Percentiles rank a stretch among this genome's conserved stretches.
phyloP scores from a whole-genome alignment of 352 stramenopile species.

The Lagenidium giganteum region DNA sequence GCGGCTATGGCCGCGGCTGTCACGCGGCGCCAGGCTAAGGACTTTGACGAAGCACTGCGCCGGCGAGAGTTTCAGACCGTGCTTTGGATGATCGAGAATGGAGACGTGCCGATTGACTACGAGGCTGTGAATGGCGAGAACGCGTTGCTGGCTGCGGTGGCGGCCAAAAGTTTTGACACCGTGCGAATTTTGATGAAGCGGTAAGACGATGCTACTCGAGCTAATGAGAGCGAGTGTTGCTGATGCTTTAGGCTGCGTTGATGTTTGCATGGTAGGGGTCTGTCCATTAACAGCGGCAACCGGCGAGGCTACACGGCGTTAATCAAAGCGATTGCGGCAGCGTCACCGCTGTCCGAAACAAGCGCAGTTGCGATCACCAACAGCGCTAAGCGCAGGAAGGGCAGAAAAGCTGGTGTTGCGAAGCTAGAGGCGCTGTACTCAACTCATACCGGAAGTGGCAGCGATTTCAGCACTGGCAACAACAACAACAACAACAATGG shows the following conservation, averaged over 20 bases:
- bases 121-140: slow-evolving; percentile 58
- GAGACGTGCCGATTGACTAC: slow-evolving; percentile 32
- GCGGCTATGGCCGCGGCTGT: no score
- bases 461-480: slow-evolving; percentile 1
- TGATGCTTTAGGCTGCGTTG: not conserved
- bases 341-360: slow-evolving; percentile 20
- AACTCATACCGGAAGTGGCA: no score
- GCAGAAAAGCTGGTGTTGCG: no score
- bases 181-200: slow-evolving; percentile 37
- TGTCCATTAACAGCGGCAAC: slow-evolving; percentile 50
- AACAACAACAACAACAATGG: slow-evolving; percentile 9
- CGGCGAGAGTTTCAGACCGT: slow-evolving; percentile 52
- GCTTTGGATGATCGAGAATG: slow-evolving; percentile 71
- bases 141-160: slow-evolving; percentile 49
- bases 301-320: slow-evolving; percentile 59
- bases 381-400: not conserved
- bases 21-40: no score
- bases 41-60: slow-evolving; percentile 48
- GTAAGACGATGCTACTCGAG: slow-evolving; percentile 14
- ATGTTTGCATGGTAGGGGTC: slow-evolving; percentile 22
- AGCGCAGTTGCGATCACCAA: not conserved
- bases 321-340: slow-evolving; percentile 67
- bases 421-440: no score
- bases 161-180: slow-evolving; percentile 32
- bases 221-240: not conserved